Evolutionary conservation across 139 green algal genomes (phyloP), one percentile per base, ranked within the genome.

Genomic region (Yamagishiella unicocca): DNA sequence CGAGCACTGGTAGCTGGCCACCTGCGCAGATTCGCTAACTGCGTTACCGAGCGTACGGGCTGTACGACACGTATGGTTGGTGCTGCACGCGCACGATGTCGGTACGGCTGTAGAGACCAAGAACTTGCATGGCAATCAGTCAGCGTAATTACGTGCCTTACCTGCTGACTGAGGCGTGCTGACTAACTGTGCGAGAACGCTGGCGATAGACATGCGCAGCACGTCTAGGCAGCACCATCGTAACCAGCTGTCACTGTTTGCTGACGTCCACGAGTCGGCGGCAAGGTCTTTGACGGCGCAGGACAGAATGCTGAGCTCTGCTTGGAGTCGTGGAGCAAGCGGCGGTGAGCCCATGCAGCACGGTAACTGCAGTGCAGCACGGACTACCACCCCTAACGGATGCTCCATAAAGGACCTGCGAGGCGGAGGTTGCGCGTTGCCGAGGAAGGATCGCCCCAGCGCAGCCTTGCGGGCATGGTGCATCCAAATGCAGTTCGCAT

Each of bases 221-320:
- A 33, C 45, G 64, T 86, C 80, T 6, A 86, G 35, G 43, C 80
- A 86, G 62, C 31, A 53, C 80, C 80, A 86, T 1, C 80, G 45
- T 12, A 86, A 31, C 40, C 62, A 35, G 0, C 4, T 8, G 4
- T 71, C 12, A 53, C 35, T 17, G 25, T 35, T 55, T 38, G 25
- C 70, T 33, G 9, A 53, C 21, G 7, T 38, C 5, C 9, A 8
- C 40, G 70, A 19, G 37, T 19, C 9, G 17, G 70, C 14, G 31
- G 31, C 19, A 4, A 80, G 43, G 42, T 25, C 45, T 19, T 40
- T 64, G 6, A 14, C 72, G 1, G 45, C 43, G 25, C 14, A 8
- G 21, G 42, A 45, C 12, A 80, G 4, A 14, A 14, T 8, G 42
- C n/a, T 19, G 29, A 80, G 72, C 8, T 64, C 4, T 14, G 42